These are phyloP conservation scores for Cucumis hystrix DNA, from an alignment of 306 rosid species.

Conservation along the genomic window DNA sequence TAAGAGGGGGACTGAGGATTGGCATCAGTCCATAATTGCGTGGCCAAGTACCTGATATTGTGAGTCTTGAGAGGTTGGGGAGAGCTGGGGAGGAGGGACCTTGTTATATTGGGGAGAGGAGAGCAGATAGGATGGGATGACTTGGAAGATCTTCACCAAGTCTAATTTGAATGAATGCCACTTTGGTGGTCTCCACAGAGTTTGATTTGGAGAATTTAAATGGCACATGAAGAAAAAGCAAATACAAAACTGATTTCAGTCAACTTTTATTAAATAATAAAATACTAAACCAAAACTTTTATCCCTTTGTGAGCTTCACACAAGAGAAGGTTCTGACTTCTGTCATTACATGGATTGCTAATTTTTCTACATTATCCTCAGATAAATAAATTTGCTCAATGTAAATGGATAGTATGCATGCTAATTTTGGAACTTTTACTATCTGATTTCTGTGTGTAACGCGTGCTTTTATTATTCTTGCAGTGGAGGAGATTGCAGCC, in stretches of 20 bases:
- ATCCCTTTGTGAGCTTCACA: background rate
- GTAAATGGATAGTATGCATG: background rate
- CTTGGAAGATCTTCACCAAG: background rate
- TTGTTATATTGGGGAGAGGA: background rate
- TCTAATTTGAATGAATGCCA: background rate
- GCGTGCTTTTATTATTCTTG: conserved; percentile 15
- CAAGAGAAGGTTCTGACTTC: background rate
- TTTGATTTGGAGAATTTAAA: background rate
- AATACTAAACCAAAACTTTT: background rate
- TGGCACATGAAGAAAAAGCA: background rate
- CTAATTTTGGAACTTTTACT: background rate
- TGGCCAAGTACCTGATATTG: background rate
- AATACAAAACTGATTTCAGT: background rate
- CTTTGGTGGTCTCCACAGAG: background rate
- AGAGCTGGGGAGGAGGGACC: background rate
- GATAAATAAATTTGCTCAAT: background rate
- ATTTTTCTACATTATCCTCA: background rate
- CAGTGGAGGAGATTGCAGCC: conserved; percentile 97
- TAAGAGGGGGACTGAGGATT: background rate
- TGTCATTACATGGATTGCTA: background rate
- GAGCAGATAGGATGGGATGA: background rate
- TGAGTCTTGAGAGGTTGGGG: background rate
- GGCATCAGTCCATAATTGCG: background rate
- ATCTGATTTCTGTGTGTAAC: background rate
- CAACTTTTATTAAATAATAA: background rate